Percentiles rank a stretch among this genome's conserved stretches.
phyloP scores from a whole-genome alignment of 352 stramenopile species.

The Pythium monospermum region DNA sequence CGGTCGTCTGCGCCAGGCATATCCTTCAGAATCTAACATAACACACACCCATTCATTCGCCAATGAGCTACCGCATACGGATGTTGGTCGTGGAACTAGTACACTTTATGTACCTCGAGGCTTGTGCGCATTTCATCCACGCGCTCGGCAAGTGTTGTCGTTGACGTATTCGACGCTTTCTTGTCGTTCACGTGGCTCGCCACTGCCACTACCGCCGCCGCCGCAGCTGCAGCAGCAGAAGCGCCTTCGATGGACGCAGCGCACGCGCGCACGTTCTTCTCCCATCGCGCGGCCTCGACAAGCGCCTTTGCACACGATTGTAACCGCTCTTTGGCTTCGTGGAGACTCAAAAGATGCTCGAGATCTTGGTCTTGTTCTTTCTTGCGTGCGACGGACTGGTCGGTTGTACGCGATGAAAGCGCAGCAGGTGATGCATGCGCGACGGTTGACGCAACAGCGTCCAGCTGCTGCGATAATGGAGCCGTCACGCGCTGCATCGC shows the following conservation, averaged over 20 bases:
- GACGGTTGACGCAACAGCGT: constrained; percentile 19
- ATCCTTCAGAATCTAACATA: constrained; percentile 43
- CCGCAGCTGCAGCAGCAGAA: too few relatives aligned
- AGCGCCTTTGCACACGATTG: constrained; percentile 61
- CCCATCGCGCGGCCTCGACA: constrained; percentile 63
- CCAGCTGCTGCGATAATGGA: constrained; percentile 40
- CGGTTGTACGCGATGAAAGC: neutral
- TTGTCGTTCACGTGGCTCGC: constrained; percentile 13
- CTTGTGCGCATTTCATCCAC: constrained; percentile 61
- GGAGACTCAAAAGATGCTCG: constrained; percentile 52
- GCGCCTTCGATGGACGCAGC: constrained; percentile 32
- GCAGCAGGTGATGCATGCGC: constrained; percentile 7
- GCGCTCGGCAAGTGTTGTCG: constrained; percentile 33
- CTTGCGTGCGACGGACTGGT: neutral
- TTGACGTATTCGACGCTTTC: neutral
- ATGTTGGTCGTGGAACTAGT: neutral
- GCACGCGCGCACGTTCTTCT: constrained; percentile 55
- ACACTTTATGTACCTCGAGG: constrained; percentile 28
- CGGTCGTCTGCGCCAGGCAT: constrained; percentile 58
- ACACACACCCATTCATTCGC: too few relatives aligned
- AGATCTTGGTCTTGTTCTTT: constrained; percentile 35
- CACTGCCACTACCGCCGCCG: too few relatives aligned
- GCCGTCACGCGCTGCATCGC: constrained; percentile 35
- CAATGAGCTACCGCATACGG: too few relatives aligned
- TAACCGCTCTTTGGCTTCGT: constrained; percentile 63